A percentile compares a stretch with the other conserved stretches of the same genome.
Conservation (phyloP, 2,329 filamentous ascomycete species). For the Ceratocystis cacaofunesta region DNA sequence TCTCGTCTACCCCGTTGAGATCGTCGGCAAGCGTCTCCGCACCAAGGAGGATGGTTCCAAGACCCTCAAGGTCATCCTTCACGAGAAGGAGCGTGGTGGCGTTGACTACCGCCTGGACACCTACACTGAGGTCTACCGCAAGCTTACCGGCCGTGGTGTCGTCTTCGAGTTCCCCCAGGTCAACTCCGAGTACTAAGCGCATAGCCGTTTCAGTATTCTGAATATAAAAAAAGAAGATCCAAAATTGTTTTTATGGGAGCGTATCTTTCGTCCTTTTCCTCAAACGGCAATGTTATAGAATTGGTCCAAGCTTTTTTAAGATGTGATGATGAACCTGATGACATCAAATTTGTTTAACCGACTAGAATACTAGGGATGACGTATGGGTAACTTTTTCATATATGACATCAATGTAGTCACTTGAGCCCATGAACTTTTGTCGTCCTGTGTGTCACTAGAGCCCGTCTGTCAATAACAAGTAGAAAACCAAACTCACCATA, state of each 20-base stretch:
- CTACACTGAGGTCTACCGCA: slow-evolving; percentile 98
- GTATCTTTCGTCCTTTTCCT: slow-evolving; percentile 7
- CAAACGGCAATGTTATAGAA: slow-evolving; percentile 6
- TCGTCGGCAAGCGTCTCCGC: slow-evolving; percentile 95
- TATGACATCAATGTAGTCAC: slow-evolving; percentile 15
- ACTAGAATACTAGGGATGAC: slow-evolving; percentile 10
- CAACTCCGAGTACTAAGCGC: slow-evolving; percentile 61
- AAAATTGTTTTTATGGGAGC: slow-evolving; percentile 12
- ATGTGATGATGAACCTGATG: slow-evolving; percentile 7
- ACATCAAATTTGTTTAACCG: slow-evolving; percentile 3
- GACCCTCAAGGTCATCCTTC: slow-evolving; percentile 95
- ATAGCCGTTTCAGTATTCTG: slow-evolving; percentile 11
- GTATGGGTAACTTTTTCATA: slow-evolving; percentile 17
- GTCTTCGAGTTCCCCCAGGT: slow-evolving; percentile 96
- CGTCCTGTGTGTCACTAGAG: too few relatives aligned
- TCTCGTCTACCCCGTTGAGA: slow-evolving; percentile 99
- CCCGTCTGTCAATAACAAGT: too few relatives aligned
- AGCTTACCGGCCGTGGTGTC: slow-evolving; percentile 89
- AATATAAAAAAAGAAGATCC: slow-evolving; percentile 10
- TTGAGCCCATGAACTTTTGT: slow-evolving; percentile 9
- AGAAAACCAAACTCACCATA: too few relatives aligned
- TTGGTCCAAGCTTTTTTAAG: slow-evolving; percentile 7
- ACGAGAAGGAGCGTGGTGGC: slow-evolving; percentile 99
- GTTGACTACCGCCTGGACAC: slow-evolving; percentile 99
- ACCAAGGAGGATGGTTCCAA: slow-evolving; percentile 99